Conservation (phyloP, 139 green algal genomes). For the Desmodesmus armatus region DNA sequence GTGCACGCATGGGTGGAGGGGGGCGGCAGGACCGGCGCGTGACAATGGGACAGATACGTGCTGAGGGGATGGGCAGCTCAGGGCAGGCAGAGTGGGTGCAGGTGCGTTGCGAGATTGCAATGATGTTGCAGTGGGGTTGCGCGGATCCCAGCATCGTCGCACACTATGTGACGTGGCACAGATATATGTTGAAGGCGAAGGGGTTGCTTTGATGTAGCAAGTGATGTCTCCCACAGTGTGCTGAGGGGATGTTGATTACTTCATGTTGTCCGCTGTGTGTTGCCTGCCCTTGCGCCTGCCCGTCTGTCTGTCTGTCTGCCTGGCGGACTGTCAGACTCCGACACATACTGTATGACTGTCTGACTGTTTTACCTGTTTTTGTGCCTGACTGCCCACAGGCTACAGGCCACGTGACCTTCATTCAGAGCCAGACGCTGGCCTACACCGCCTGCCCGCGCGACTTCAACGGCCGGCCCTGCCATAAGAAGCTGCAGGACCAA, state of each 20-base stretch:
- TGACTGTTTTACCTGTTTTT: not conserved
- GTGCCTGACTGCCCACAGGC: not conserved
- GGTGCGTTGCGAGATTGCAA: constrained; percentile 47
- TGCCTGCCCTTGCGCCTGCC: too few relatives aligned
- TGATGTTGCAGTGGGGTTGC: too few relatives aligned
- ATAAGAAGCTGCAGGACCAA: constrained; percentile 83
- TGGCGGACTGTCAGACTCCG: not conserved
- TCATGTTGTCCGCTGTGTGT: too few relatives aligned
- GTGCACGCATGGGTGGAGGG: constrained; percentile 50
- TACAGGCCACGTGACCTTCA: constrained; percentile 48
- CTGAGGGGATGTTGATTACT: not conserved
- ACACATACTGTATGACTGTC: not conserved
- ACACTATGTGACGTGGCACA: too few relatives aligned
- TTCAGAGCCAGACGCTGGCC: constrained; percentile 60
- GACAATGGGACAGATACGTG: constrained; percentile 79
- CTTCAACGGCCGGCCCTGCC: constrained; percentile 70
- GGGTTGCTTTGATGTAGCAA: not conserved
- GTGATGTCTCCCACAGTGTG: not conserved
- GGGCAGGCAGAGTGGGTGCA: constrained; percentile 78
- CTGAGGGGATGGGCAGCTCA: constrained; percentile 80
- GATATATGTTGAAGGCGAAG: too few relatives aligned
- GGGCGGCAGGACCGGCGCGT: constrained; percentile 70
- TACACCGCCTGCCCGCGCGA: constrained; percentile 77
- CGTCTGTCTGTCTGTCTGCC: too few relatives aligned
- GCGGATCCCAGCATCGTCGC: too few relatives aligned